Base-by-base conservation (phyloP, 768 basidiomycete genomes). In the Mrakia frigida region DNA sequence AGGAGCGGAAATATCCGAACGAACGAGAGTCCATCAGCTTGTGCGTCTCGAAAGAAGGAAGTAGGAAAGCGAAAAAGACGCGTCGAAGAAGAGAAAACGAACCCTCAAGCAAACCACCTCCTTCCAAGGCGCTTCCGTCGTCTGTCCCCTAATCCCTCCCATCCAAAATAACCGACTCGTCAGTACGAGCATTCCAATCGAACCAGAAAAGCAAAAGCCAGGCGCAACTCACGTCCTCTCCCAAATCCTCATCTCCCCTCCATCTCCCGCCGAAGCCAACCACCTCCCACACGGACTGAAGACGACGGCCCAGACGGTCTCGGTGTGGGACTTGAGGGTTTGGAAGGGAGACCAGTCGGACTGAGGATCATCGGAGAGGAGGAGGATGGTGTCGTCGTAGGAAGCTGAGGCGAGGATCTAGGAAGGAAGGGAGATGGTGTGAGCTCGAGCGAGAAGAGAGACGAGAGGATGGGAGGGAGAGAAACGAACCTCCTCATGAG, bases 401-500 rank as follows among this genome's bases (percentile, higher is more conserved):
- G 96, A 98, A 5, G 89, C 92, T 2, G 96, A 98, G 37, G 96
- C 96, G 74, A 99, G 89, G 78, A 98, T 93, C 92, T 96, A 16
- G 6, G 6, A 13, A 31, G 7, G 13, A 25, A 43, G 46, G 53
- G 6, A 76, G 73, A 39, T 52, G 37, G 39, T 28, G 28, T 37
- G 21, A 74, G 72, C 39, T 21, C 39, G 63, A 25, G 39, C 65
- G 6, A 98, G 88, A 78, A 92, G 93, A 82, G 98, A 91, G 3
- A 91, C 92, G 80, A 97, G 94, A 81, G 98, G 95, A 84, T 98
- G 98, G 0, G 95, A 98, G 6, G 89, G 92, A 1, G 96, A 98
- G 37, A 95, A 95, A 73, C 98, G 89, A 78, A 98, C 92, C 92
- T 98, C 95, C 85, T 98, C 94, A 6, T 85, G 87, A 10, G 97